Evolutionary conservation across 306 rosid genomes (phyloP).

Genomic region (Mucuna pruriens): DNA sequence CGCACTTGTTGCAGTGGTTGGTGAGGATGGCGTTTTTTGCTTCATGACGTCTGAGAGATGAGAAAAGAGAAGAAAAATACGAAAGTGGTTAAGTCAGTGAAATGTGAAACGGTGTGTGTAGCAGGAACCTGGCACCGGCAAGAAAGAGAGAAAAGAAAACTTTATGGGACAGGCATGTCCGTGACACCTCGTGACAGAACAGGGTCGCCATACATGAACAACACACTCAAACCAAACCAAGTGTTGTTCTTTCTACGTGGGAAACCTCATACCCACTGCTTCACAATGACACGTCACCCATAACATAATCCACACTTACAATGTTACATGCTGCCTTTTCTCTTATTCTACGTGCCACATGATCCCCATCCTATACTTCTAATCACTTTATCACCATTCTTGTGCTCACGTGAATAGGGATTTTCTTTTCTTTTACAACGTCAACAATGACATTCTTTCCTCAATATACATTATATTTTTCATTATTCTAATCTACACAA

Average conservation of each 20-base stretch:
- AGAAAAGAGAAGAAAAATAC: not conserved
- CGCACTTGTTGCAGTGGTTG: conserved; percentile 33
- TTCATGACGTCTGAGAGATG: conserved; percentile 49
- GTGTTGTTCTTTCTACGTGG: no score
- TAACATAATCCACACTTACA: no score
- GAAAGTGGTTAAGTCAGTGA: not conserved
- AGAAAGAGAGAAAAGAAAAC: conserved; percentile 32
- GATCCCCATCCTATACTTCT: no score
- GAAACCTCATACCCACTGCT: no score
- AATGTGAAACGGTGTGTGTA: not conserved
- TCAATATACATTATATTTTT: no score
- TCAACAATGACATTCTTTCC: not conserved
- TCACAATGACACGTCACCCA: not conserved
- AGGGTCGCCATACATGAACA: conserved; percentile 44
- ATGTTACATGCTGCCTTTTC: not conserved
- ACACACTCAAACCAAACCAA: conserved; percentile 21
- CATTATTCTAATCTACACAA: not conserved
- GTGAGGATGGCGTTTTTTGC: conserved; percentile 43
- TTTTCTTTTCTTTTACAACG: no score
- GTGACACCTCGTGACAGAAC: conserved; percentile 9
- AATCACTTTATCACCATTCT: no score
- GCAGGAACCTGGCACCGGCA: conserved; percentile 4
- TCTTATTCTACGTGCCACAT: conserved; percentile 29
- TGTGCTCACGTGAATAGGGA: no score
- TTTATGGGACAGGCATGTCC: conserved; percentile 35